Base-by-base conservation (phyloP, 192 early-diverging fungal species). In the Linnemannia zychae region DNA sequence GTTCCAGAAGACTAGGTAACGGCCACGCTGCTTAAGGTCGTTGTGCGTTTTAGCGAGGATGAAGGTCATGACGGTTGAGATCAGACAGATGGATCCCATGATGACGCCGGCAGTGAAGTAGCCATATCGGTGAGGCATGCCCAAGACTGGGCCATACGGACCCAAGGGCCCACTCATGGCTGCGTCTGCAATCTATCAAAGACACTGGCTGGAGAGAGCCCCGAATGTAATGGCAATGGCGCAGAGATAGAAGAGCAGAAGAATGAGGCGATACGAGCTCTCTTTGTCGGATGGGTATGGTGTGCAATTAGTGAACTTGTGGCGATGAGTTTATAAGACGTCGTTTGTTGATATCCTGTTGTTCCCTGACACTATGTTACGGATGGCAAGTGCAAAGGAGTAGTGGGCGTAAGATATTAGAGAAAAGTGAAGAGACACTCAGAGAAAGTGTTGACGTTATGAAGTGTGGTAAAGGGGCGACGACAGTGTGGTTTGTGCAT, bases 1-100 rank as follows among this genome's bases (percentile, higher is more conserved):
- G 57, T 84, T 84, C 82, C 82, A 84, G 38, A 78, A 74, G 33
- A 84, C 74, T 18, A 84, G 82, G 63, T 84, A 84, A 34, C 77
- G 82, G n/a, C 82, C 82, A 71, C 82, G 82, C 72, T 84, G 82
- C 66, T 84, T 84, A 40, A 84, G 72, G 49, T 84, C 82, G 60
- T 84, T 84, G 22, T 84, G 67, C 9, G 77, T 79, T 31, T 73
- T 78, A 48, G 82, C 71, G 60, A 84, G 82, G 67, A 69, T 57
- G 33, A 84, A 84, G 46, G 71, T 79, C 31, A 79, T 33, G 60
- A 84, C 33, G 47, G 82, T 84, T 4, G 82, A 76, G 68, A 75
- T 44, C n/a, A 84, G 52, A 36, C 73, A 72, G 48, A 79, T 79
- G 18, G 77, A 79, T 49, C 82, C 82, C 52, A 84, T 40, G 33